Base-by-base conservation (phyloP, 148 eudicot genomes). In the Rhododendron molle region DNA sequence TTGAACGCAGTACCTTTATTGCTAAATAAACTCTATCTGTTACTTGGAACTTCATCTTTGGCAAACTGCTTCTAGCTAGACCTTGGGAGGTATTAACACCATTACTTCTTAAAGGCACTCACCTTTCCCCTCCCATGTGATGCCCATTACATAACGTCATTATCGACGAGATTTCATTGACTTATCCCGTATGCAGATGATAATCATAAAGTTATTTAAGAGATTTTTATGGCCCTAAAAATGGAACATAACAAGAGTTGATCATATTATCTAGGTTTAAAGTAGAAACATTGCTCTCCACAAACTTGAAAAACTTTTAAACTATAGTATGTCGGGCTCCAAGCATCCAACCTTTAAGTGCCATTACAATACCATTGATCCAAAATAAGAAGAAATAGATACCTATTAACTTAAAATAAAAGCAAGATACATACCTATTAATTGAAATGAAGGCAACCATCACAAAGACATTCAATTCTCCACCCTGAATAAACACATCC, bases 31-130 rank as follows among this genome's bases (percentile, higher is more conserved):
- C 18, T 76, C n/a, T 36, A 5, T 23, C 0, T 76, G 43, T 20
- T 76, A 76, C 49, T 76, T 76, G 12, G 12, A 76, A n/a, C 79
- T 76, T 76, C 80, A 40, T 77, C 16, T 77, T 77, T 10, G 80
- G 52, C 47, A 44, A 77, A 4, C 56, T 46, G 20, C 21, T 46
- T 26, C 56, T 44, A 13, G 54, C 32, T 78, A 46, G 3, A n/a
- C 26, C 21, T 77, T 78, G 4, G 54, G 56, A 46, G 36, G 81
- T 46, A 71, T 30, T 30, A 46, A 23, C 36, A n/a, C 2, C 2
- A 3, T 23, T 78, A 78, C 20, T 78, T 44, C 16, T 11, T n/a
- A 77, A 20, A 40, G 32, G 30, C 18, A 77, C 54, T 46, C 54
- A 6, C 81, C 81, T 21, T 46, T 78, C 81, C 56, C 21, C 56